These are phyloP conservation scores for Durotheca rogersii DNA, from an alignment of 495 filamentous ascomycete genomes.

Conservation along the genomic window DNA sequence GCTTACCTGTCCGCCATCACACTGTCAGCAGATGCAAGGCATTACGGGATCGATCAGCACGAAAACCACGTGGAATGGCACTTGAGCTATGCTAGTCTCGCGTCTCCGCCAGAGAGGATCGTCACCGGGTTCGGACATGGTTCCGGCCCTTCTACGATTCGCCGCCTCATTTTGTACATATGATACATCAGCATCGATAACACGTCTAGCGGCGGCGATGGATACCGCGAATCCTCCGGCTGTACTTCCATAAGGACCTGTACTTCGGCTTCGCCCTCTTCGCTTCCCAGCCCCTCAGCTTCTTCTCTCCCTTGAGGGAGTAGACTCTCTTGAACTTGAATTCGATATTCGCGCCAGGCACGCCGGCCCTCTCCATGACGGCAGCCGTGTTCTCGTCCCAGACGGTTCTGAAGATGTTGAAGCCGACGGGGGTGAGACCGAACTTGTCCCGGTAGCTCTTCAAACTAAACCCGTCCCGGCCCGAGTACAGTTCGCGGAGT, in stretches of 20 bases:
- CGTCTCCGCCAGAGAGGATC: too few species aligned
- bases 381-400: constrained; percentile 85
- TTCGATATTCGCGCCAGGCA: constrained; percentile 77
- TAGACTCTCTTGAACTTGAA: constrained; percentile 68
- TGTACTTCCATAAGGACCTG: constrained; percentile 55
- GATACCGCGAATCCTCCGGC: constrained; percentile 44
- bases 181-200: constrained; percentile 22
- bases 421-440: constrained; percentile 70
- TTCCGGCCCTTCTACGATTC: constrained; percentile 8
- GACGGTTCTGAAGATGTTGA: constrained; percentile 78
- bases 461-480: constrained; percentile 67
- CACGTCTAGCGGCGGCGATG: constrained; percentile 23
- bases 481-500: constrained; percentile 54
- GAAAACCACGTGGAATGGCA: neutral
- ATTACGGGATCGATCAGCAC: neutral
- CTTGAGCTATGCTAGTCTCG: neutral
- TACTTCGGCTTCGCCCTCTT: constrained; percentile 57
- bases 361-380: constrained; percentile 79
- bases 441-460: constrained; percentile 70
- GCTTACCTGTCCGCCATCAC: neutral
- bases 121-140: neutral
- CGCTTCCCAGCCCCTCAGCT: constrained; percentile 57
- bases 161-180: constrained; percentile 25
- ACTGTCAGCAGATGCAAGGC: neutral
- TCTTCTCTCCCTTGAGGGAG: constrained; percentile 53